phyloP scores from a whole-genome alignment of 1,284 basidiomycete genomes.

The Boletus austroedulis region DNA sequence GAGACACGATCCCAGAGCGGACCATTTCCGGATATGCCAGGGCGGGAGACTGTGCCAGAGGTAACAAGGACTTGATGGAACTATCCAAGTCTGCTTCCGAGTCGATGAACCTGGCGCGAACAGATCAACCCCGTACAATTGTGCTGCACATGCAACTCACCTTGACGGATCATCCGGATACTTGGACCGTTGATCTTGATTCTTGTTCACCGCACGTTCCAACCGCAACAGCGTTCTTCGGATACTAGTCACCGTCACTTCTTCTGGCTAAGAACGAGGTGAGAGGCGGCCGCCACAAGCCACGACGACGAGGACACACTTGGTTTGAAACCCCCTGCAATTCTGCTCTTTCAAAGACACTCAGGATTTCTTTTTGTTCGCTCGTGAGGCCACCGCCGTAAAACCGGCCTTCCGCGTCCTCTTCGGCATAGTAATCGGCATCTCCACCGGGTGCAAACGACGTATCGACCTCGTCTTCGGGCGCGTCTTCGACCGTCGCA shows the following conservation, averaged over 20 bases:
- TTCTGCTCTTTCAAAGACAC: constrained; percentile 80
- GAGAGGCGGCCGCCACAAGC: constrained; percentile 27
- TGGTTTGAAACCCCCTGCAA: constrained; percentile 63
- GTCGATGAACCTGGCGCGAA: constrained; percentile 82
- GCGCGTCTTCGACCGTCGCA: constrained; percentile 57
- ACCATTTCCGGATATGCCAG: constrained; percentile 90
- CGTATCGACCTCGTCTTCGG: constrained; percentile 46
- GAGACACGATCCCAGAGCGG: constrained; percentile 64
- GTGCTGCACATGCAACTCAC: constrained; percentile 40
- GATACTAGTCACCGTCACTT: constrained; percentile 66
- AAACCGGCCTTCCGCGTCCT: constrained; percentile 91
- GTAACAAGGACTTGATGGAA: constrained; percentile 81
- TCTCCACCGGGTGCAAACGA: constrained; percentile 79
- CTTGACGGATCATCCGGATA: constrained; percentile 87
- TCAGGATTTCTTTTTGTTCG: constrained; percentile 87
- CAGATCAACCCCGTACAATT: constrained; percentile 5
- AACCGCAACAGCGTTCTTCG: constrained; percentile 78
- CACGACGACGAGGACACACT: constrained; percentile 45
- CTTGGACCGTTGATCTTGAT: constrained; percentile 92
- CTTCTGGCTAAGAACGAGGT: constrained; percentile 49
- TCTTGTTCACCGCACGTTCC: constrained; percentile 88
- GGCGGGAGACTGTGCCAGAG: constrained; percentile 84
- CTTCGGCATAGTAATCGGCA: constrained; percentile 85
- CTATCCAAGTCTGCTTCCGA: constrained; percentile 94
- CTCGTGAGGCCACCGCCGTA: constrained; percentile 88